Evolutionary conservation across 23 red algal genomes (phyloP).

Genomic region (Gracilaria vermiculophylla): DNA sequence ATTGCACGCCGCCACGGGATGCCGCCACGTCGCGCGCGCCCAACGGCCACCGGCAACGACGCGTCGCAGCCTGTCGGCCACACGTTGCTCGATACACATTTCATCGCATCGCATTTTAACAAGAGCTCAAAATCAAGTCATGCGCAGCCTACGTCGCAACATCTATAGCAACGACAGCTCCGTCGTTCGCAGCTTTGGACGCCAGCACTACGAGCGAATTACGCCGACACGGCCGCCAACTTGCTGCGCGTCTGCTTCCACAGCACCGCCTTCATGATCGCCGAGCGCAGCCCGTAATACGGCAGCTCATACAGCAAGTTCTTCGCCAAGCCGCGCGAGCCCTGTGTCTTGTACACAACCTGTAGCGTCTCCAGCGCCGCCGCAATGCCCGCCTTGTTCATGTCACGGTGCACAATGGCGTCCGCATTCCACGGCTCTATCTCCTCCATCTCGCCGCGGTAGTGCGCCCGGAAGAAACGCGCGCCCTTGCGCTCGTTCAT

Average conservation of each 20-base stretch:
- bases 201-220: not conserved
- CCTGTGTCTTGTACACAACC: conserved; percentile 93
- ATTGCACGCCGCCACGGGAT: too few relatives aligned
- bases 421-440: conserved; percentile 96
- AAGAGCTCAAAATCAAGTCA: too few relatives aligned
- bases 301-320: conserved; percentile 95
- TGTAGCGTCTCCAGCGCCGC: conserved; percentile 73
- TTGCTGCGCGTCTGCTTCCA: conserved; percentile 30
- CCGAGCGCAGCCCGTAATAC: conserved; percentile 81
- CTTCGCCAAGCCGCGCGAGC: conserved; percentile 63
- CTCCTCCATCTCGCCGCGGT: conserved; percentile 72
- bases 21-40: too few relatives aligned
- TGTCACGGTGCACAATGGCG: conserved; percentile 82
- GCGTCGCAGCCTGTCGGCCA: too few relatives aligned
- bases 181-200: not conserved
- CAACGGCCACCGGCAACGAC: too few relatives aligned
- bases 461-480: conserved; percentile 96
- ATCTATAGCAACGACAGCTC: too few relatives aligned
- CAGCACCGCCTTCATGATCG: conserved; percentile 92
- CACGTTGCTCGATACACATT: too few relatives aligned
- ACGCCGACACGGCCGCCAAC: conserved; percentile 20
- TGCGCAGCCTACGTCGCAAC: too few relatives aligned
- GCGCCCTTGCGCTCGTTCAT: conserved; percentile 71
- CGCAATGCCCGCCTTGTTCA: conserved; percentile 43
- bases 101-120: too few relatives aligned